phyloP scores from a whole-genome alignment of 2,329 filamentous ascomycete species.

The Calonectria multiphialidica region DNA sequence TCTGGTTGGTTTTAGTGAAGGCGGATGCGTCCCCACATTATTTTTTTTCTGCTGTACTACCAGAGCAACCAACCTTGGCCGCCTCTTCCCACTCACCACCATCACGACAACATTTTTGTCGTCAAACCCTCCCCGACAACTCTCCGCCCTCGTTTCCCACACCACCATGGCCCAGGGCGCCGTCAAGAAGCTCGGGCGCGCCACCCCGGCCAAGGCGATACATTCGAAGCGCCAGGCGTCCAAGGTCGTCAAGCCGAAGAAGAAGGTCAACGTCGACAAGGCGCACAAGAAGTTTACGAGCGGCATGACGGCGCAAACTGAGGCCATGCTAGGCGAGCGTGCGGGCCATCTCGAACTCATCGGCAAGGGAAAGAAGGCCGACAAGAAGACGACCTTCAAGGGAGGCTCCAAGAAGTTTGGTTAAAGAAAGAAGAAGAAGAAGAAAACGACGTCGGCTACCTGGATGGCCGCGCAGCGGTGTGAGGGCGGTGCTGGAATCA shows the following conservation, averaged over 20 bases:
- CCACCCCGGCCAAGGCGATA: conserved; percentile 54
- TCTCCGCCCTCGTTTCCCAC: background rate
- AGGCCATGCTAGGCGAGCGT: conserved; percentile 69
- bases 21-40: conserved; percentile 32
- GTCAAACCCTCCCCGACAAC: background rate
- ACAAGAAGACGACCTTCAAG: conserved; percentile 55
- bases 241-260: conserved; percentile 62
- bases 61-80: conserved; percentile 48
- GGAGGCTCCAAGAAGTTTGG: conserved; percentile 69
- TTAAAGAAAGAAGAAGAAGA: conserved; percentile 43
- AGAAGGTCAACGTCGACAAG: conserved; percentile 63
- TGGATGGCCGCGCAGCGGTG: background rate
- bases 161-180: conserved; percentile 66
- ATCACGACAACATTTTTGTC: conserved; percentile 7
- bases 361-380: conserved; percentile 65
- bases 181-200: conserved; percentile 60
- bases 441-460: background rate
- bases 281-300: conserved; percentile 66
- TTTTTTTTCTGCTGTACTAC: conserved; percentile 29
- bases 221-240: conserved; percentile 58
- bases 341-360: conserved; percentile 72
- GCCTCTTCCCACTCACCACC: background rate
- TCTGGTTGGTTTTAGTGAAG: conserved; percentile 18
- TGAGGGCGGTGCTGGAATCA: background rate
- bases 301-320: conserved; percentile 66